A percentile compares a stretch with the other conserved stretches of the same genome.
phyloP scores from a whole-genome alignment of 345 rosid genomes.

The Gynandropsis gynandra region DNA sequence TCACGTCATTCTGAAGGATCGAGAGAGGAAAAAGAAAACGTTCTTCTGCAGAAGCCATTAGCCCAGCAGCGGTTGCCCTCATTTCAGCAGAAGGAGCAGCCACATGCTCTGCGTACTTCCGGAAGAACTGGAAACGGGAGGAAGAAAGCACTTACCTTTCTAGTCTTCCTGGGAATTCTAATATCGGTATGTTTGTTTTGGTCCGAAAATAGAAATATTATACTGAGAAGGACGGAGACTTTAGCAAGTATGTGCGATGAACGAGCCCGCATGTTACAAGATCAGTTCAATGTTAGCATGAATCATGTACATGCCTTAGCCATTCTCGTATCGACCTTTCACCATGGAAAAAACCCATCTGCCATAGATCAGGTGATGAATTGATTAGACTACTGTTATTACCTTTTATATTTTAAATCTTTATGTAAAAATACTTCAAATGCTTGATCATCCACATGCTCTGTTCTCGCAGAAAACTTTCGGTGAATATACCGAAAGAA shows the following conservation, averaged over 20 bases:
- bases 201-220: conserved; percentile 31
- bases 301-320: conserved; percentile 98
- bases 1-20: conserved; percentile 26
- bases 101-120: conserved; percentile 36
- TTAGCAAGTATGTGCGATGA: conserved; percentile 92
- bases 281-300: conserved; percentile 96
- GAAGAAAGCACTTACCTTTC: conserved; percentile 46
- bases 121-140: conserved; percentile 67
- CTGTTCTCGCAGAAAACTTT: conserved; percentile 61
- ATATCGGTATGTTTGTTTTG: conserved; percentile 55
- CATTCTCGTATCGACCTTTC: conserved; percentile 91
- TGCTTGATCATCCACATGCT: conserved; percentile 16
- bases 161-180: conserved; percentile 44
- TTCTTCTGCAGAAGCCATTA: conserved; percentile 28
- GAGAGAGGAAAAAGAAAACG: conserved; percentile 27
- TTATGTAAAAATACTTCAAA: neutral
- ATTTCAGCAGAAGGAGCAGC: conserved; percentile 59
- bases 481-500: conserved; percentile 86
- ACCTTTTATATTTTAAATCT: neutral
- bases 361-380: conserved; percentile 80
- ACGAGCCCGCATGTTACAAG: conserved; percentile 94
- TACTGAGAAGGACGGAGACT: conserved; percentile 49
- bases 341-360: conserved; percentile 86
- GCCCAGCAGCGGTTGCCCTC: conserved; percentile 31
- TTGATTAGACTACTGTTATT: neutral